Evolutionary conservation across 192 early-diverging fungal species (phyloP), one percentile per base, ranked within the genome.

Genomic region (Entomortierella lignicola): DNA sequence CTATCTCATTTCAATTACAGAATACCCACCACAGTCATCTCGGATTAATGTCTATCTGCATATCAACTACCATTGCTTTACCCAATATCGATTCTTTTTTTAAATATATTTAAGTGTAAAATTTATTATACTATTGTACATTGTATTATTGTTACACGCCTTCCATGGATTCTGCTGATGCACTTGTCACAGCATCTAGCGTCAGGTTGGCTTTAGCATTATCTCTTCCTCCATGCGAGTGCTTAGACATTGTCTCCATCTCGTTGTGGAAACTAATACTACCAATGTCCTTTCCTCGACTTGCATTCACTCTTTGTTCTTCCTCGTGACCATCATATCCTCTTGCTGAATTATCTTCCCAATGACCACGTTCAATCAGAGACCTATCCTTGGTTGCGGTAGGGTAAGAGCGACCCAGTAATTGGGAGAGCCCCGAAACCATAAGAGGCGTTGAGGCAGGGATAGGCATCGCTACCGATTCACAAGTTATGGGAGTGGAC

Each of bases 151-250:
- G 39, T 69, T 61, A 70, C 21, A 70, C 48, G 25, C 37, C 67
- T 23, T 70, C 68, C 59, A 62, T 62, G 27, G 58, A 58, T 31
- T 60, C 39, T 32, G 68, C 68, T 41, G 68, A 59, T n/a, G 59
- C 68, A 47, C 68, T 70, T 12, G 68, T 70, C 41, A 70, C 68
- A 23, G 68, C 59, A 32, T 62, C 68, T 26, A 70, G 21, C 13
- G 54, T 56, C 25, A 26, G 20, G 41, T 37, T 20, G 30, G 21
- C 27, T 27, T 42, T 39, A 4, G 1, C 41, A 8, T 1, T 37
- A 48, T 53, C 31, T 17, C 27, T 18, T 31, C 47, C 23, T 23
- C 13, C 39, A 10, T 13, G 39, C 6, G 39, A 10, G 13, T 7
- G 15, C 5, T 21, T 59, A 11, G 57, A 13, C 12, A 37, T 21